Base-by-base conservation (phyloP, 2,329 filamentous ascomycete genomes). In the Nothomitra cinnamomea region DNA sequence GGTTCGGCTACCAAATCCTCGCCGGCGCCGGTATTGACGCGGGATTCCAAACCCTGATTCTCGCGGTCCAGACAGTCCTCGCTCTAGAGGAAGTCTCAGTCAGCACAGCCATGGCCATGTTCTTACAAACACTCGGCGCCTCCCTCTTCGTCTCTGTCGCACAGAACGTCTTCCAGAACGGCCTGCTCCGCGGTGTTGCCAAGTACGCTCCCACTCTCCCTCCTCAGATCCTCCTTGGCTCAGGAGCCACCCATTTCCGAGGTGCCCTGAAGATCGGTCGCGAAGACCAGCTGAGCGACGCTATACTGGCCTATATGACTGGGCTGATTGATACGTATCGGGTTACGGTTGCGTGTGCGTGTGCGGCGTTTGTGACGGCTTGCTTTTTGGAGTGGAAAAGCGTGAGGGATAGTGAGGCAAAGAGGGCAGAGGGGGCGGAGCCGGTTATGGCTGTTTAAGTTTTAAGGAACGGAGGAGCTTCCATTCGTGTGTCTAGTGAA, bases 211-310 rank as follows among this genome's bases (percentile, higher is more conserved):
- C 72, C 0, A 66, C 65, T 35, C 60, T 75, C 5, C 60, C 72
- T 53, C 64, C 72, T 0, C 56, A 53, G 10, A 55, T 69, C 15
- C 69, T 76, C 1, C 61, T 72, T 15, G 60, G 59, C 1, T 68
- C 69, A 2, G 76, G 76, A 38, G 75, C 76, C 0, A 87, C 82
- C 0, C 72, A 78, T 22, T 32, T 54, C 35, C 8, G 25, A 10
- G 5, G 10, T 10, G 28, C 10, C 5, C 10, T 32, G 28, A 10
- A 4, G 28, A 32, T 32, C 5, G 28, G 28, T 10, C 28, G 28
- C 28, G 28, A 32, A 10, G 28, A 32, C 10, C 28, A 32, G 28
- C 5, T 32, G 4, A 10, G 5, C 28, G 28, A 10, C 28, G 28
- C 28, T 4, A 10, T 32, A 10, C 4, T 4, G 28, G 28, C 28